A percentile compares a stretch with the other conserved stretches of the same genome.
phyloP scores from a whole-genome alignment of 441 rosid genomes.

The Gossypium gossypioides region DNA sequence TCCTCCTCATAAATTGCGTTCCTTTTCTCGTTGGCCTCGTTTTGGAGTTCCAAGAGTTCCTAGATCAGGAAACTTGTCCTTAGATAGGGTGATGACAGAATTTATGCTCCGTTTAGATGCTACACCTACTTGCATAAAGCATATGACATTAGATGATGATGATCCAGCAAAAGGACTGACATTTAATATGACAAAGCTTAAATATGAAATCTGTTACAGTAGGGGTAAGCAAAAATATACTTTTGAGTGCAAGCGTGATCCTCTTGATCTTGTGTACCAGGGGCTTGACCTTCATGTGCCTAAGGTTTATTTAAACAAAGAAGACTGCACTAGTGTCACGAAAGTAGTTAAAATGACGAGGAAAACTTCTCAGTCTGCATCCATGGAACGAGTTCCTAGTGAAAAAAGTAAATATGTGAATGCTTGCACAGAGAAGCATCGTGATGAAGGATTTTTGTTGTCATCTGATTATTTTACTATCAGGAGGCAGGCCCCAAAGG shows the following conservation, averaged over 20 bases:
- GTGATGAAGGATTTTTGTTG: conserved; percentile 84
- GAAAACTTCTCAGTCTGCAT: conserved; percentile 56
- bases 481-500: conserved; percentile 92
- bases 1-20: conserved; percentile 93
- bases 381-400: conserved; percentile 53
- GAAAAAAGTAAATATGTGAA: conserved; percentile 38
- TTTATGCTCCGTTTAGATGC: conserved; percentile 87
- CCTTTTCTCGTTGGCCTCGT: conserved; percentile 90
- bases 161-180: conserved; percentile 92
- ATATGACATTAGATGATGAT: conserved; percentile 77
- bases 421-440: conserved; percentile 57
- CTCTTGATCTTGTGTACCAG: conserved; percentile 93
- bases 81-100: conserved; percentile 93
- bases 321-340: conserved; percentile 43
- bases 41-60: conserved; percentile 73
- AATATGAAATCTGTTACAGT: conserved; percentile 68
- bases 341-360: conserved; percentile 45
- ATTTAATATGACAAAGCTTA: conserved; percentile 70
- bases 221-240: conserved; percentile 90
- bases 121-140: conserved; percentile 59
- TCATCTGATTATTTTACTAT: conserved; percentile 94
- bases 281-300: conserved; percentile 91
- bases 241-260: conserved; percentile 77
- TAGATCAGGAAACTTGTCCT: conserved; percentile 84
- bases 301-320: conserved; percentile 55